Base-by-base conservation (phyloP, 345 rosid species). In the Rhodamnia rubescens region DNA sequence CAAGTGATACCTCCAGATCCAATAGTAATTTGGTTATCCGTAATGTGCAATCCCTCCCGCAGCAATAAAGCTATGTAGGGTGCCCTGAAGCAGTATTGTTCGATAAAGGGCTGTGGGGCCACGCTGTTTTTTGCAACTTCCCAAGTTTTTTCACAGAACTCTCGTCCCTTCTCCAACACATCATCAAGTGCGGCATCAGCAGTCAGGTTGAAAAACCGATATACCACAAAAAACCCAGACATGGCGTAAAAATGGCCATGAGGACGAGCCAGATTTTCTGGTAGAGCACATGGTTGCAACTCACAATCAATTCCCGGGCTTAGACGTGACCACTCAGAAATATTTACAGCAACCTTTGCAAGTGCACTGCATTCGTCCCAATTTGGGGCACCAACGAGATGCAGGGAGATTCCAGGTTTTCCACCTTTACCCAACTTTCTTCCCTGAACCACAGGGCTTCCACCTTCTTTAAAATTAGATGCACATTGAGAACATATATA, bases 51-150 rank as follows among this genome's bases (percentile, higher is more conserved):
- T 75, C 99, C 99, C 90, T 97, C 98, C 87, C 99, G 92, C 89
- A 97, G 84, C 85, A 97, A 80, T 53, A 90, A 93, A 83, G 94
- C 98, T 80, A 93, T 91, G 87, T 97, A 97, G 42, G 99, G 98
- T 40, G 99, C 98, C 90, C 99, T 92, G 89, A 97, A 97, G 91
- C 99, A 96, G 92, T 97, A 97, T 87, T 97, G 99, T 89, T 97
- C 99, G 69, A 97, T 95, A 91, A 94, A 97, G 36, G 99, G 99
- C 90, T 97, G 99, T 14, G 98, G 95, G 83, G 93, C 90, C 90
- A 96, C 98, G 87, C 99, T 97, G 51, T 86, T 92, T 83, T 89
- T 96, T 20, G 99, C 99, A 78, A 83, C 86, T 84, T 95, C 92
- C 99, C 99, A 97, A 13, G 91, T 89, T 92, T 90, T 92, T 56